These are phyloP conservation scores for Paecilomyces sp. DNA, from an alignment of 2,329 filamentous ascomycete species.

Conservation along the genomic window DNA sequence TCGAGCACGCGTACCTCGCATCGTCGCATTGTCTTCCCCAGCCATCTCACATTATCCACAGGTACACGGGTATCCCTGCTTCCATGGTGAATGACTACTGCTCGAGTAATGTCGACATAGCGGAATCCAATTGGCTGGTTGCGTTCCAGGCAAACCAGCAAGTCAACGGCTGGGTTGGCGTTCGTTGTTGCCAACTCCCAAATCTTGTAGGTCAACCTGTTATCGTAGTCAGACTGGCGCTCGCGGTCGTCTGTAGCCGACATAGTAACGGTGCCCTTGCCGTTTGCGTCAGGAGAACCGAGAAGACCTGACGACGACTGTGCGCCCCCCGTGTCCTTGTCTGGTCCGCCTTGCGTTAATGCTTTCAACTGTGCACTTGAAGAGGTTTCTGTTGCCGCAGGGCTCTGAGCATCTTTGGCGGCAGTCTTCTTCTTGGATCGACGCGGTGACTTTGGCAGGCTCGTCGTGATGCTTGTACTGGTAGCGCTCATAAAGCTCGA, in stretches of 20 bases:
- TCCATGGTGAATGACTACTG: slow-evolving; percentile 91
- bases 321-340: neutral
- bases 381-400: slow-evolving; percentile 41
- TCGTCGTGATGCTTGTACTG: slow-evolving; percentile 75
- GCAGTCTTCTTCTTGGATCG: slow-evolving; percentile 53
- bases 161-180: slow-evolving; percentile 87
- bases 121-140: slow-evolving; percentile 89
- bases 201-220: slow-evolving; percentile 80
- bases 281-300: neutral
- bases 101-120: slow-evolving; percentile 89
- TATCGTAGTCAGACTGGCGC: slow-evolving; percentile 58
- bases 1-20: slow-evolving; percentile 89
- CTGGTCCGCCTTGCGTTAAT: neutral
- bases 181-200: slow-evolving; percentile 89
- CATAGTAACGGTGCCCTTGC: neutral
- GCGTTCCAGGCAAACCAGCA: slow-evolving; percentile 86
- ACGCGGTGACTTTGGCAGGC: slow-evolving; percentile 59
- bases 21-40: slow-evolving; percentile 85
- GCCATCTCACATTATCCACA: slow-evolving; percentile 90
- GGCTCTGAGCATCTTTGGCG: slow-evolving; percentile 29
- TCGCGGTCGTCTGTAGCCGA: slow-evolving; percentile 22
- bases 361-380: neutral
- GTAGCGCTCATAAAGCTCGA: slow-evolving; percentile 92
- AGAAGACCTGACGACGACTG: neutral
- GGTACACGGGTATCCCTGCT: slow-evolving; percentile 85